Base-by-base conservation (phyloP, 441 rosid genomes). In the Aleurites moluccanus region DNA sequence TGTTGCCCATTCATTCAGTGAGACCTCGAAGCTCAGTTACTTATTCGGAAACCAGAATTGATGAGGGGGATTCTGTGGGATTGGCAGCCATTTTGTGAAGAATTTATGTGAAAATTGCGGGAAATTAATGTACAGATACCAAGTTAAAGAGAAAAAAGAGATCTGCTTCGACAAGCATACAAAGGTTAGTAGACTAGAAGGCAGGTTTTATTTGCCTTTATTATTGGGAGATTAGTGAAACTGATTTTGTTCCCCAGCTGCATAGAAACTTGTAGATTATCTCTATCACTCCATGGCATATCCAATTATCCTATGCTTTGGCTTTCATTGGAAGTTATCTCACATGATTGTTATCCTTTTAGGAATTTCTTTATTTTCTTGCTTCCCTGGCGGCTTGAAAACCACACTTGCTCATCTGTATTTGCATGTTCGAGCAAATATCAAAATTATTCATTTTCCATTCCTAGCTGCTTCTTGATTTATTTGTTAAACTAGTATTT, bases 61-160 rank as follows among this genome's bases (percentile, higher is more conserved):
- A 91, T 3, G 97, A 90, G 52, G 90, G 89, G 47, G 93, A 91
- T 47, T 64, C 84, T 14, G 40, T 92, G 2, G 98, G 98, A 40
- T 83, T 96, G 88, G 94, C 97, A 5, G 90, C 90, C 74, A 86
- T 96, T 73, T 76, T 89, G 80, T 88, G 91, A 87, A 35, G 70
- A 49, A 63, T 10, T 60, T 71, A 11, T 21, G 16, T 38, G 52
- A 25, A 71, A n/a, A 40, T 25, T 74, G 74, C 77, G 10, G 76
- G 47, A 44, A 77, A 64, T 53, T 62, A n/a, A 60, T 90, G 91
- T 88, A 90, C 83, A 88, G 85, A 64, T 45, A 80, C 65, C 60
- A 21, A 64, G 64, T 60, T 65, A 21, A 40, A 25, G 75, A 21
- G 16, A 13, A 64, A 77, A 78, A 49, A 76, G 56, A 76, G 65